Evolutionary conservation across 768 basidiomycete genomes (phyloP).

Genomic region (Mycena rosella): DNA sequence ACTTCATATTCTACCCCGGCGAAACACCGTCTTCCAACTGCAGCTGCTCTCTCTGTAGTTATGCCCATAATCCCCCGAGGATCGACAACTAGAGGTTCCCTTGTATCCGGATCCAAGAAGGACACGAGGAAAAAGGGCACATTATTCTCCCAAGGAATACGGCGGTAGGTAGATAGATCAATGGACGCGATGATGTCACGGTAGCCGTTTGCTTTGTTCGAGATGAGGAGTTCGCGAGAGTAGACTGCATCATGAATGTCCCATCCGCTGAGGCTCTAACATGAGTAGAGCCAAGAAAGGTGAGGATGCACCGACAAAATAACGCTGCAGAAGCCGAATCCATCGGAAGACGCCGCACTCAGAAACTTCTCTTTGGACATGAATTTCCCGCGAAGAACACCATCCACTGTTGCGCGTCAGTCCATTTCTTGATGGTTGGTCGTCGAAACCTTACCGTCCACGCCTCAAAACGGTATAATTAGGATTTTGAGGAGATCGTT

Average conservation of each 20-base stretch:
- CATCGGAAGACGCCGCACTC: slow-evolving; percentile 79
- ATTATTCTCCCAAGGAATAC: slow-evolving; percentile 92
- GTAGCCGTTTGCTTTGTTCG: slow-evolving; percentile 94
- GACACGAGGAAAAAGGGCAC: slow-evolving; percentile 95
- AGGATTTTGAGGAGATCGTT: not conserved
- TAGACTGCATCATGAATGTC: slow-evolving; percentile 93
- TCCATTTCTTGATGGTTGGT: not conserved
- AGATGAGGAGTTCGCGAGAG: slow-evolving; percentile 87
- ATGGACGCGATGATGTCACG: slow-evolving; percentile 88
- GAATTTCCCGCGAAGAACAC: slow-evolving; percentile 94
- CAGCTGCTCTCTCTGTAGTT: slow-evolving; percentile 63
- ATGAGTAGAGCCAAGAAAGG: slow-evolving; percentile 7
- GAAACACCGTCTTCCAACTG: slow-evolving; percentile 70
- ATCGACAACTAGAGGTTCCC: slow-evolving; percentile 81
- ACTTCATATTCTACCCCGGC: slow-evolving; percentile 98
- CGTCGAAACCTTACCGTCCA: slow-evolving; percentile 70
- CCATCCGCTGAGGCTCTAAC: slow-evolving; percentile 74
- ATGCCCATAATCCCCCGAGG: slow-evolving; percentile 85
- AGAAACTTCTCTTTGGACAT: slow-evolving; percentile 96
- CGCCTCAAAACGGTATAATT: slow-evolving; percentile 40
- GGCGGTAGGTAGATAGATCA: slow-evolving; percentile 88
- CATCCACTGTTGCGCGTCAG: slow-evolving; percentile 74
- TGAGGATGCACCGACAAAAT: slow-evolving; percentile 75
- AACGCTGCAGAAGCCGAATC: slow-evolving; percentile 95
- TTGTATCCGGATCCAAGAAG: slow-evolving; percentile 90